Evolutionary conservation across 768 basidiomycete genomes (phyloP).

Genomic region (Auricularia sp.): DNA sequence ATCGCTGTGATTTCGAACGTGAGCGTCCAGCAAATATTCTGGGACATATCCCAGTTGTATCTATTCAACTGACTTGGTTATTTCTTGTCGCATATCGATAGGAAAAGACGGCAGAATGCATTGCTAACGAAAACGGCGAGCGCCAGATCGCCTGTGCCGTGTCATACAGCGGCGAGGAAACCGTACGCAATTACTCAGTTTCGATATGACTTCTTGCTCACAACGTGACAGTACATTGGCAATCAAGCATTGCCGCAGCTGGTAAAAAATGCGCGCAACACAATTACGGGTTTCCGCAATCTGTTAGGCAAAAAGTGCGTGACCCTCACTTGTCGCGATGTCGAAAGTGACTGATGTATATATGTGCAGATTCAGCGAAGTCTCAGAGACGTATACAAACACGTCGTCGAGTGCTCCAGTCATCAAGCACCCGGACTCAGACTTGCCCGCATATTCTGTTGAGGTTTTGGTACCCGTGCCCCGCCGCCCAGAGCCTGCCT

Average conservation of each 20-base stretch:
- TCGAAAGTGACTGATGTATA: background rate
- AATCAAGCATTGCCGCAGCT: constrained; percentile 91
- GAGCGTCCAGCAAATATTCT: constrained; percentile 12
- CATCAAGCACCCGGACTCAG: constrained; percentile 66
- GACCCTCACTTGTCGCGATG: background rate
- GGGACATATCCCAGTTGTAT: background rate
- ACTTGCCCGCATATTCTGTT: constrained; percentile 78
- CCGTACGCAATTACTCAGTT: constrained; percentile 42
- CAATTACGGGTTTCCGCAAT: constrained; percentile 91
- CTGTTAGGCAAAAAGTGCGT: constrained; percentile 83
- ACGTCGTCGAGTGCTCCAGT: constrained; percentile 51
- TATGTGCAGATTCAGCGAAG: constrained; percentile 57
- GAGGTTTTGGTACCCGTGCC: constrained; percentile 73
- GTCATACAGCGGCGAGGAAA: constrained; percentile 84
- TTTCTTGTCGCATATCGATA: constrained; percentile 19
- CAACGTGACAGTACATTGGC: constrained; percentile 69
- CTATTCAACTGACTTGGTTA: background rate
- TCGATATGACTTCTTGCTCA: background rate
- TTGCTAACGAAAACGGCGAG: constrained; percentile 97
- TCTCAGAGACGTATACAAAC: constrained; percentile 35
- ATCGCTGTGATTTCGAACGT: constrained; percentile 95
- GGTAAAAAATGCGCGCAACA: constrained; percentile 90
- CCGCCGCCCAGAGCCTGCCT: constrained; percentile 40
- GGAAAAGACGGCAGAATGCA: constrained; percentile 90
- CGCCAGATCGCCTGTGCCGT: constrained; percentile 94